phyloP scores from a whole-genome alignment of 768 basidiomycete genomes.

The Sporobolomyces roseus region DNA sequence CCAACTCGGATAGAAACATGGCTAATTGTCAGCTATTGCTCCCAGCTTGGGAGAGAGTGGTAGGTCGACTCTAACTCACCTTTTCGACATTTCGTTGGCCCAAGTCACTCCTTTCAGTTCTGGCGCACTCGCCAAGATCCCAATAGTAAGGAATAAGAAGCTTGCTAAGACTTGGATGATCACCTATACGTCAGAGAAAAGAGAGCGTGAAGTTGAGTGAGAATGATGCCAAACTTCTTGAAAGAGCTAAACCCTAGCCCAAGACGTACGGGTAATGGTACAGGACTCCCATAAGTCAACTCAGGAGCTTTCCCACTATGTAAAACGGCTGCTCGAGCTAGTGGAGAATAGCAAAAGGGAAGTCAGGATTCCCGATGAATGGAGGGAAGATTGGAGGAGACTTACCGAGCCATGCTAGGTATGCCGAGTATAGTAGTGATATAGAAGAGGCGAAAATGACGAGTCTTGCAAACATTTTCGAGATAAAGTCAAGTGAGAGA shows the following conservation, averaged over 20 bases:
- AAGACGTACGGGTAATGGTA: not conserved
- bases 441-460: constrained; percentile 4
- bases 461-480: not conserved
- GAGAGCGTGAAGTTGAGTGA: not conserved
- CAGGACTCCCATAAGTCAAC: constrained; percentile 1
- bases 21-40: too few species aligned
- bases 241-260: not conserved
- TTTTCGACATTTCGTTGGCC: constrained; percentile 81
- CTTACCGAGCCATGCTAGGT: constrained; percentile 14
- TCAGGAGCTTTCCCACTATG: not conserved
- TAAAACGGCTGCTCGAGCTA: not conserved
- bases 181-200: not conserved
- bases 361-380: not conserved
- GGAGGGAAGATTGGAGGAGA: not conserved
- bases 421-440: not conserved
- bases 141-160: constrained; percentile 65
- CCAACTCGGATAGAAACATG: too few species aligned
- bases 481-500: too few species aligned
- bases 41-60: not conserved
- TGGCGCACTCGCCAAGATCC: constrained; percentile 67
- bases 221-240: not conserved
- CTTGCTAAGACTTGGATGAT: constrained; percentile 57
- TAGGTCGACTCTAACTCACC: constrained; percentile 53
- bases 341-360: not conserved
- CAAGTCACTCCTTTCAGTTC: constrained; percentile 75